Conservation (phyloP, 2,329 filamentous ascomycete genomes). For the Chaetoscypha palmicola region DNA sequence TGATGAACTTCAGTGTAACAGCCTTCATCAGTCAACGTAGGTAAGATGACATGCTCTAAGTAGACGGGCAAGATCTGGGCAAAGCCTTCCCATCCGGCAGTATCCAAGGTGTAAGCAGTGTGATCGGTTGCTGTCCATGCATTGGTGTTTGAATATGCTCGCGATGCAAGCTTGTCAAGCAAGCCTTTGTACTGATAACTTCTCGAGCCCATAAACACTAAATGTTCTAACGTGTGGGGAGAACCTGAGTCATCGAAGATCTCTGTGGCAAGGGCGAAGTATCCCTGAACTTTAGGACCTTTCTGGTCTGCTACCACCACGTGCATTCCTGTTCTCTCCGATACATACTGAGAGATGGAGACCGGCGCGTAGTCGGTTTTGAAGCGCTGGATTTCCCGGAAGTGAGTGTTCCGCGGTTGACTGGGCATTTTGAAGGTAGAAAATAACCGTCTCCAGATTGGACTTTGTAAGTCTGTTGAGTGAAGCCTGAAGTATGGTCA, state of each 20-base stretch:
- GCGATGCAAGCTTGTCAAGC: constrained; percentile 85
- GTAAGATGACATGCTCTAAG: constrained; percentile 85
- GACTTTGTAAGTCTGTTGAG: too few relatives aligned
- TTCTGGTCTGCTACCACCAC: constrained; percentile 86
- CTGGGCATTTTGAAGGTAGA: constrained; percentile 51
- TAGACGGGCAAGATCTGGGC: constrained; percentile 92
- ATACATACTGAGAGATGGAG: constrained; percentile 91
- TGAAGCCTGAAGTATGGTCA: too few relatives aligned
- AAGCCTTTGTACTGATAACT: constrained; percentile 93
- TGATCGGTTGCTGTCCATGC: constrained; percentile 97
- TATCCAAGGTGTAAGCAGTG: constrained; percentile 91
- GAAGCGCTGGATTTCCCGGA: constrained; percentile 81
- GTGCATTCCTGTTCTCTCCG: constrained; percentile 87
- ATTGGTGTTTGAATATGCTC: constrained; percentile 90
- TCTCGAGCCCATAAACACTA: constrained; percentile 85
- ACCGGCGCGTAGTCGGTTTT: constrained; percentile 84
- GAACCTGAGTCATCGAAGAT: constrained; percentile 96
- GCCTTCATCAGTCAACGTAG: constrained; percentile 84
- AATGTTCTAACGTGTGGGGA: constrained; percentile 76
- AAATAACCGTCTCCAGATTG: too few relatives aligned
- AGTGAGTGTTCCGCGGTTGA: constrained; percentile 48
- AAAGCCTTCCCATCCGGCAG: constrained; percentile 95
- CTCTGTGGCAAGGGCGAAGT: constrained; percentile 92
- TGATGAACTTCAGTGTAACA: constrained; percentile 97
- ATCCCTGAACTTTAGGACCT: constrained; percentile 91